These are phyloP conservation scores for Artemisia argyi DNA, from an alignment of 129 eudicot genomes.

Conservation along the genomic window DNA sequence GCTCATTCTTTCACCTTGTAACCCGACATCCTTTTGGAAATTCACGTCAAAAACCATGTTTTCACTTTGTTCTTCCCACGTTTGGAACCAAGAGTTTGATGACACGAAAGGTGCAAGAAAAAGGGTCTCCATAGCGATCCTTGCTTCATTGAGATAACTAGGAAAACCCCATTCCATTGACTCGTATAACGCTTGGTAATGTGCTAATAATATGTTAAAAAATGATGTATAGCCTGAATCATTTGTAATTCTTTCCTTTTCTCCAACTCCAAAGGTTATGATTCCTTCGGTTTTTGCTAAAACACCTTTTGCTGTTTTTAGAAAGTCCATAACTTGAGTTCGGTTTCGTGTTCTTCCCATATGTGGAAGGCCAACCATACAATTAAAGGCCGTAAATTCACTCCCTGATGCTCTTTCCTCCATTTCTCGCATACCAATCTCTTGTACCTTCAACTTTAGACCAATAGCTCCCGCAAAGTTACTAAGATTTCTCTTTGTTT, in stretches of 20 bases:
- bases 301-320: constrained; percentile 38
- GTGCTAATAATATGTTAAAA: constrained; percentile 37
- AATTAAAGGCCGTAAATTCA: constrained; percentile 60
- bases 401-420: constrained; percentile 15
- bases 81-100: constrained; percentile 40
- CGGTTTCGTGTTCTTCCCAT: constrained; percentile 45
- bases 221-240: constrained; percentile 25
- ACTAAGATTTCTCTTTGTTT: constrained; percentile 40
- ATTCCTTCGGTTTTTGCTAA: constrained; percentile 41
- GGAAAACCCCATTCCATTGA: constrained; percentile 60
- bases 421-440: constrained; percentile 36
- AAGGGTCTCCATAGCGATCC: constrained; percentile 63
- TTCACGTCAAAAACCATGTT: constrained; percentile 4
- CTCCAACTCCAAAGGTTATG: constrained; percentile 55
- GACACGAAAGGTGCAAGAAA: constrained; percentile 57
- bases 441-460: constrained; percentile 39
- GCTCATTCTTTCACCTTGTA: constrained; percentile 36
- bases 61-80: constrained; percentile 44
- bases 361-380: constrained; percentile 62
- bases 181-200: constrained; percentile 51
- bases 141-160: constrained; percentile 52
- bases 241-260: constrained; percentile 22
- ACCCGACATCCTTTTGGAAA: constrained; percentile 8
- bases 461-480: constrained; percentile 43
- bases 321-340: constrained; percentile 32